Conservation (phyloP, 495 filamentous ascomycete genomes). For the Hapsidospora chrysogenum region DNA sequence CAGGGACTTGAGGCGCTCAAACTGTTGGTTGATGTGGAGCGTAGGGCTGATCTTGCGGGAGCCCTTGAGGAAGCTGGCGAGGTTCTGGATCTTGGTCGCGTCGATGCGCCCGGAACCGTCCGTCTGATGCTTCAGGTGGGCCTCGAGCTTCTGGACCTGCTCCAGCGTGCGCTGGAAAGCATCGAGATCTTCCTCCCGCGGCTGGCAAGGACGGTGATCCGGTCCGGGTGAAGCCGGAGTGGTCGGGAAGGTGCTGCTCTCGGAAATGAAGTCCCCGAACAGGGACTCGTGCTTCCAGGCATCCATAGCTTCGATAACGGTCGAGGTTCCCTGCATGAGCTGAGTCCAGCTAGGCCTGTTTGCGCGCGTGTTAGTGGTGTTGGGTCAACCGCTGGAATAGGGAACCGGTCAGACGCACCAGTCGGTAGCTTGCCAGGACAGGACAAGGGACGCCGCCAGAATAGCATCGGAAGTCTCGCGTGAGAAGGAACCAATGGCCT, state of each 20-base stretch:
- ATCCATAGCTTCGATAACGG: constrained; percentile 82
- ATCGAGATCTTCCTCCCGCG: constrained; percentile 50
- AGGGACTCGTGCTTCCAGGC: constrained; percentile 82
- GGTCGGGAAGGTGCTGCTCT: constrained; percentile 48
- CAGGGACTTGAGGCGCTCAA: constrained; percentile 70
- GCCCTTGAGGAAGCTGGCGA: constrained; percentile 65
- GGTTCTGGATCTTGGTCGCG: constrained; percentile 54
- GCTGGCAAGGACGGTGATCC: constrained; percentile 38
- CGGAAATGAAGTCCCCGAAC: constrained; percentile 69
- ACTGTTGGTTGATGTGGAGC: constrained; percentile 62
- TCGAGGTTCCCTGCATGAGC: constrained; percentile 79
- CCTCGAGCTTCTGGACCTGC: constrained; percentile 54
- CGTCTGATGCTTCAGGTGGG: constrained; percentile 51
- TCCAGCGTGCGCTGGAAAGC: constrained; percentile 46
- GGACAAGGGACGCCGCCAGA: constrained; percentile 75
- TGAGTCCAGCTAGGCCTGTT: constrained; percentile 79
- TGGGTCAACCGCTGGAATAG: constrained; percentile 17
- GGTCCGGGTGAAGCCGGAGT: constrained; percentile 42
- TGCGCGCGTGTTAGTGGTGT: not conserved
- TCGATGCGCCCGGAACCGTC: constrained; percentile 31
- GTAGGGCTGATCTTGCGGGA: constrained; percentile 59
- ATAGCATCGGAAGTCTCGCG: constrained; percentile 79
- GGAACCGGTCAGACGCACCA: constrained; percentile 50
- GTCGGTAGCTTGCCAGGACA: constrained; percentile 94
- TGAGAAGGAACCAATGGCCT: constrained; percentile 73